phyloP scores from a whole-genome alignment of 2,329 filamentous ascomycete genomes.

The Venturia aucupariae region DNA sequence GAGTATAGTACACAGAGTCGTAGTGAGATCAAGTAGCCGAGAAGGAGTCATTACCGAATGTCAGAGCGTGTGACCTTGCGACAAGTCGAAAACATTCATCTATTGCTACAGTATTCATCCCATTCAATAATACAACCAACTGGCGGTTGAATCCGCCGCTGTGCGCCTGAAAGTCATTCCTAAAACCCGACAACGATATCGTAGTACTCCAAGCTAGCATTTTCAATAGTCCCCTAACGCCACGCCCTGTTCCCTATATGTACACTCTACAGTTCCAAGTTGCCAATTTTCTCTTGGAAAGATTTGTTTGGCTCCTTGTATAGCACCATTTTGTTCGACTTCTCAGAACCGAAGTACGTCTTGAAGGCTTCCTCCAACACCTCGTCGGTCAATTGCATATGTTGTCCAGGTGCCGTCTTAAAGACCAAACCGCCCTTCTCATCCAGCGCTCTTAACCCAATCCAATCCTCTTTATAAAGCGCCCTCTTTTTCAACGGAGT shows the following conservation, averaged over 20 bases:
- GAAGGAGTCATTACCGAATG: too few species aligned
- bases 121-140: too few species aligned
- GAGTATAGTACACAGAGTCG: too few species aligned
- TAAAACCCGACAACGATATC: background rate
- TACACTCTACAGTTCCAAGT: background rate
- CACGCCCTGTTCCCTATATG: background rate
- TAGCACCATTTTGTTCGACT: conserved; percentile 5
- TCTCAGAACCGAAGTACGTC: conserved; percentile 51
- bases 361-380: conserved; percentile 56
- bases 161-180: background rate
- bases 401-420: conserved; percentile 60
- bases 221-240: background rate
- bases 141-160: too few species aligned
- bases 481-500: conserved; percentile 58
- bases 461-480: conserved; percentile 87
- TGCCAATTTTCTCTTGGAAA: background rate
- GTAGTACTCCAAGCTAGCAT: background rate
- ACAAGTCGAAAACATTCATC: too few species aligned
- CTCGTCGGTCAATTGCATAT: conserved; percentile 70
- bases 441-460: conserved; percentile 74
- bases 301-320: background rate
- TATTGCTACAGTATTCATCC: too few species aligned
- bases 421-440: conserved; percentile 71
- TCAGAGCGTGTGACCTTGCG: too few species aligned
- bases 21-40: too few species aligned